Evolutionary conservation across 352 stramenopile genomes (phyloP), one percentile per base, ranked within the genome.

Genomic region (Globisporangium middletonii): DNA sequence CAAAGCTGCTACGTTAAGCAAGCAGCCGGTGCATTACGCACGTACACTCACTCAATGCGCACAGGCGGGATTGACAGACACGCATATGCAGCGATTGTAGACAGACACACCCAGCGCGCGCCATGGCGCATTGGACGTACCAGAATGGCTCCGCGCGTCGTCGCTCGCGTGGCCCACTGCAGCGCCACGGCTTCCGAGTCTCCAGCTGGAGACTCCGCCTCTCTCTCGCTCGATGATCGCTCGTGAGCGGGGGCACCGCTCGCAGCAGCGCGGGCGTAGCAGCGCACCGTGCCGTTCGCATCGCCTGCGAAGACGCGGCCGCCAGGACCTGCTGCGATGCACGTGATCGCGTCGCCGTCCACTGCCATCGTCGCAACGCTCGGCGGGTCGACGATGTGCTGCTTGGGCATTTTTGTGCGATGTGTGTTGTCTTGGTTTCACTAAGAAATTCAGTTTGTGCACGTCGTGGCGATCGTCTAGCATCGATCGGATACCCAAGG

Each of bases 241-340:
- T n/a, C 28, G 2, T 26, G 41, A 6, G 42, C 26, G 19, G 11
- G 13, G n/a, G 37, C 35, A 23, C 23, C 23, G 41, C 4, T 48
- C 18, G 18, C 19, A 12, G 43, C 6, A 19, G 16, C n/a, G 47
- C 47, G 23, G n/a, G 28, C 46, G 53, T 56, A 64, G 52, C 60
- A 67, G 41, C 41, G 41, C 55, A 67, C 13, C 18, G 43, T 42
- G 13, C 60, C 60, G 33, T 46, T 59, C 33, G 60, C 48, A 49
- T 64, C 60, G 48, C 60, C 60, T 26, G 50, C 43, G 35, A 59
- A 59, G n/a, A 67, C 35, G 35, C 60, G 42, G 26, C 23, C 30
- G 4, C 35, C 23, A 2, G 50, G 50, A 23, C 50, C 55, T 19
- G 47, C 41, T 16, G 44, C 28, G 19, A 57, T 55, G 52, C 60